A percentile compares a stretch with the other conserved stretches of the same genome.
phyloP scores from a whole-genome alignment of 2,329 filamentous ascomycete species.

The Camillea tinctor region DNA sequence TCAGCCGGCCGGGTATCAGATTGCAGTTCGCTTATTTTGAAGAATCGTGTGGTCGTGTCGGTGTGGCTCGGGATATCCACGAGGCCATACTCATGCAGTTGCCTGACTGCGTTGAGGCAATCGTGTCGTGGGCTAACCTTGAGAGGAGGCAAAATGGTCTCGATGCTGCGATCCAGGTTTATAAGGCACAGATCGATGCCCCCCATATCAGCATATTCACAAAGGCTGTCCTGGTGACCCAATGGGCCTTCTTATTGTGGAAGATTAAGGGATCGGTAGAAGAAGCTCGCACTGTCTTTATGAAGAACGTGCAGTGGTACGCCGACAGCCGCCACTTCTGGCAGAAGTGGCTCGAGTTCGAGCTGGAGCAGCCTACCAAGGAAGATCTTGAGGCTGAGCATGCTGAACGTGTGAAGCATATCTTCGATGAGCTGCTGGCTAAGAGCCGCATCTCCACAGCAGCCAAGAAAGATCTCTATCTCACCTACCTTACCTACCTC shows the following conservation, averaged over 20 bases:
- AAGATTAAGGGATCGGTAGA: constrained; percentile 78
- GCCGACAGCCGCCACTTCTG: constrained; percentile 86
- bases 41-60: constrained; percentile 74
- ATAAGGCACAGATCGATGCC: constrained; percentile 77
- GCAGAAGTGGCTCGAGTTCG: constrained; percentile 84
- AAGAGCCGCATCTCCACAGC: constrained; percentile 68
- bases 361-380: constrained; percentile 76
- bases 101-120: constrained; percentile 82
- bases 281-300: constrained; percentile 80
- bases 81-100: constrained; percentile 72
- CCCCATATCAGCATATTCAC: constrained; percentile 71
- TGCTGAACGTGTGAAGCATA: constrained; percentile 73
- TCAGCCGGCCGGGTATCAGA: constrained; percentile 79
- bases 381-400: constrained; percentile 63
- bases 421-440: constrained; percentile 71
- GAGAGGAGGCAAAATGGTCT: constrained; percentile 80
- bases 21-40: constrained; percentile 95
- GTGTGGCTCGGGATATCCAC: constrained; percentile 82
- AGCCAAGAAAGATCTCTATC: constrained; percentile 71
- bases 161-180: constrained; percentile 79
- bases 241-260: constrained; percentile 86
- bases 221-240: constrained; percentile 82
- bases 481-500: constrained; percentile 79
- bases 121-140: constrained; percentile 83
- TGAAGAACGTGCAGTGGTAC: constrained; percentile 80